Conservation (phyloP, 148 eudicot genomes). For the Gaultheria prostrata region DNA sequence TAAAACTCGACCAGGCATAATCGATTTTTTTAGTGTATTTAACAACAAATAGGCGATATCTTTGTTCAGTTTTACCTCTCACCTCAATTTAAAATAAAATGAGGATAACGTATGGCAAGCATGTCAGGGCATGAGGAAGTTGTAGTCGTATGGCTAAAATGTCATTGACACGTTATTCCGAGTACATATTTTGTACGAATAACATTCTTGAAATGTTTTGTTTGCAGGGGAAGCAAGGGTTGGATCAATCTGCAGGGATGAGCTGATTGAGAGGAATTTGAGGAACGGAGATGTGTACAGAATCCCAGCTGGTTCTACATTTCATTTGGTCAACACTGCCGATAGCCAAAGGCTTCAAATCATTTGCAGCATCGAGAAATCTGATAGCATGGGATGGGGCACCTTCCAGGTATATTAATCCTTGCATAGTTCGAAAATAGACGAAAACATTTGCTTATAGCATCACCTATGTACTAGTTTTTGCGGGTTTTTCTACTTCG, state of each 20-base stretch:
- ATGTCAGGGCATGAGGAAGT: no score
- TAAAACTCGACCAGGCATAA: no score
- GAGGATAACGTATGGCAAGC: background rate
- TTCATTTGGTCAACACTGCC: slow-evolving; percentile 61
- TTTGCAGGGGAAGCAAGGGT: slow-evolving; percentile 80
- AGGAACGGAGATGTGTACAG: slow-evolving; percentile 73
- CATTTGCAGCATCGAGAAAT: slow-evolving; percentile 66
- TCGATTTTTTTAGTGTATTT: no score
- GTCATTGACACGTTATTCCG: background rate
- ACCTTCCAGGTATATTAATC: slow-evolving; percentile 26
- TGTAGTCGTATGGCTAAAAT: background rate
- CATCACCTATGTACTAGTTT: background rate
- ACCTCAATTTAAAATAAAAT: background rate
- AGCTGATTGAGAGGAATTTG: slow-evolving; percentile 46
- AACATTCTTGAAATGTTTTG: no score
- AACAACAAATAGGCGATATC: no score
- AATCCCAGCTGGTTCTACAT: slow-evolving; percentile 71
- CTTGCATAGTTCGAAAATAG: no score
- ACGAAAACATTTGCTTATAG: no score
- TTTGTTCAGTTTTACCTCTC: no score
- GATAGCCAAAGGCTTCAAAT: slow-evolving; percentile 62
- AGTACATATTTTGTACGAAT: background rate
- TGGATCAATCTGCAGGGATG: slow-evolving; percentile 62
- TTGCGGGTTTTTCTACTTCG: background rate
- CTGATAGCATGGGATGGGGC: slow-evolving; percentile 48